Evolutionary conservation across 129 eudicot species (phyloP).

Genomic region (Rutidosis leptorrhynchoides): DNA sequence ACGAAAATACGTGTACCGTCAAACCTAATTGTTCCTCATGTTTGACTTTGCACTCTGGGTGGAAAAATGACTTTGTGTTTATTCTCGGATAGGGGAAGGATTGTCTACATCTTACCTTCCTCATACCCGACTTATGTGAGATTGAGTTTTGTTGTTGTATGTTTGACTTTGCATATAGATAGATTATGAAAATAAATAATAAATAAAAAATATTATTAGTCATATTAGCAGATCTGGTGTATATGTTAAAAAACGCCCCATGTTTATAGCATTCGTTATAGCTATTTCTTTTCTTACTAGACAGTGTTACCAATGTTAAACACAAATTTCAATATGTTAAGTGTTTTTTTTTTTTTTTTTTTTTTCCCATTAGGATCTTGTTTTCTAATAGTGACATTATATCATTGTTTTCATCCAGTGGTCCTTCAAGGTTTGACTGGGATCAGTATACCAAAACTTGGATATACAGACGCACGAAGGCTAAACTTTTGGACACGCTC

Average conservation of each 20-base stretch:
- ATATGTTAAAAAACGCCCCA: neutral
- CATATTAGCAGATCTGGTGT: neutral
- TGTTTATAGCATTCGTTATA: too few relatives aligned
- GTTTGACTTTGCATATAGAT: neutral
- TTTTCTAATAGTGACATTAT: neutral
- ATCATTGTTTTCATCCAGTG: conserved; percentile 51
- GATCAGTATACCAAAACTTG: conserved; percentile 63
- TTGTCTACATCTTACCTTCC: too few relatives aligned
- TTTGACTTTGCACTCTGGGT: neutral
- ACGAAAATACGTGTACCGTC: neutral
- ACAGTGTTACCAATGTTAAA: neutral
- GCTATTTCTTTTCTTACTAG: neutral
- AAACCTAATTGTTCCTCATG: neutral
- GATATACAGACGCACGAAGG: conserved; percentile 83
- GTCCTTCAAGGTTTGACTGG: conserved; percentile 98
- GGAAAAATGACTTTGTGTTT: too few relatives aligned
- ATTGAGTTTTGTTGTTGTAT: too few relatives aligned
- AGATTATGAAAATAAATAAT: too few relatives aligned
- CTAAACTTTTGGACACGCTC: conserved; percentile 46
- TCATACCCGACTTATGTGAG: too few relatives aligned
- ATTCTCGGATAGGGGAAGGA: too few relatives aligned
- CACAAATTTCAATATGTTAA: too few relatives aligned
- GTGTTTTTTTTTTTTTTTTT: too few relatives aligned
- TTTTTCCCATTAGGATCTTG: neutral
- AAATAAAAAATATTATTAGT: neutral